Evolutionary conservation across 768 basidiomycete genomes (phyloP).

Genomic region (Pleurotus sapidus): DNA sequence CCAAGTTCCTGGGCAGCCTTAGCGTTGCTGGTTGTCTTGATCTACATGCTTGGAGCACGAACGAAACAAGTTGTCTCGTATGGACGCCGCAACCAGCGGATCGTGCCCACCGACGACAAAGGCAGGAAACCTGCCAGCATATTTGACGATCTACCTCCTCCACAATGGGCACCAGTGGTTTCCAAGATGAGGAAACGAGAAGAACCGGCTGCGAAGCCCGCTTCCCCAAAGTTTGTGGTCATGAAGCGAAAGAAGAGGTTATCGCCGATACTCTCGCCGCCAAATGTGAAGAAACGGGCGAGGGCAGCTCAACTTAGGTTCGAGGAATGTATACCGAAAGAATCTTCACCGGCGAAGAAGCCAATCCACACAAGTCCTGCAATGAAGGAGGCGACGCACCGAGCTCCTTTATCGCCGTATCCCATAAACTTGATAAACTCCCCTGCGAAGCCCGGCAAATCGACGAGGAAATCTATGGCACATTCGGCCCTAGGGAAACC

Average conservation of each 20-base stretch:
- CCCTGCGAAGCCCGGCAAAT: background rate
- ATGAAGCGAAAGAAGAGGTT: conserved; percentile 37
- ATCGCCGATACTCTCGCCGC: conserved; percentile 32
- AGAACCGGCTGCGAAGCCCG: conserved; percentile 29
- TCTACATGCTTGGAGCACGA: conserved; percentile 51
- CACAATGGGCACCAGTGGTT: conserved; percentile 31
- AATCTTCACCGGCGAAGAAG: conserved; percentile 11
- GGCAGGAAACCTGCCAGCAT: conserved; percentile 29
- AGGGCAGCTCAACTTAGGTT: conserved; percentile 27
- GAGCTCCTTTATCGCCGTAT: background rate
- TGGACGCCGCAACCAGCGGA: conserved; percentile 58
- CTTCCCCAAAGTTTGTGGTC: conserved; percentile 36
- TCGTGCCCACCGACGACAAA: conserved; percentile 43
- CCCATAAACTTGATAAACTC: conserved; percentile 1
- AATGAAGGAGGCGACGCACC: background rate
- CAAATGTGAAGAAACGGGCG: conserved; percentile 27
- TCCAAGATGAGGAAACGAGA: conserved; percentile 48
- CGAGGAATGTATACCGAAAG: conserved; percentile 12
- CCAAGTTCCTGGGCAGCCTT: background rate
- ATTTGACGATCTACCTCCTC: conserved; percentile 41
- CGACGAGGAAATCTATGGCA: conserved; percentile 20
- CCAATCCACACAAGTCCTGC: conserved; percentile 12
- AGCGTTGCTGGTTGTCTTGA: background rate
- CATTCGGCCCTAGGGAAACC: conserved; percentile 28
- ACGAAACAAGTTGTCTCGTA: conserved; percentile 69